Base-by-base conservation (phyloP, 495 filamentous ascomycete genomes). In the Delitschia confertaspora region DNA sequence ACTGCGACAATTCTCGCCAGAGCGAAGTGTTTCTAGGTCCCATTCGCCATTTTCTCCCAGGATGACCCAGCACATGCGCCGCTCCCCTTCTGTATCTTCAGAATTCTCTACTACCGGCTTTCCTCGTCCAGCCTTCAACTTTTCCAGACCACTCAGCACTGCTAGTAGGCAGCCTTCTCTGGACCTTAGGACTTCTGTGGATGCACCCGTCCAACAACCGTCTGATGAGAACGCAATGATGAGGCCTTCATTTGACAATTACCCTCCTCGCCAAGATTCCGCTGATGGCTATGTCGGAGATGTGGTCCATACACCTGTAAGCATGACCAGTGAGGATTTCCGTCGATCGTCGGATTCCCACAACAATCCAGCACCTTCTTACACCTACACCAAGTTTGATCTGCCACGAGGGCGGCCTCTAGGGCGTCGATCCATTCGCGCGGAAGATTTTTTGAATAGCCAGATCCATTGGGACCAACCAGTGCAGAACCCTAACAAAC, bases 81-180 rank as follows among this genome's bases (percentile, higher is more conserved):
- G 86, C 33, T 93, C 88, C 8, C 85, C 86, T 4, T 93, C 87
- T 0, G 65, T 88, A 30, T 80, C 76, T 51, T 95, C 88, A 2
- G 85, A 93, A 38, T 74, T 74, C 23, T 83, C 81, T 0, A 63
- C 67, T 36, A 66, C 64, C n/a, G 76, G 80, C 13, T 68, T 69
- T n/a, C 75, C 80, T 1, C 76, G 82, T 22, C 83, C 85, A 1
- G 72, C 82, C 1, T 89, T 88, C 59, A 98, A 96, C 61, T 96
- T 96, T 62, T 95, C 91, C 2, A 71, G 91, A 5, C 91, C 91
- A 2, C 51, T 91, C 21, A 95, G 91, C 62, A 74, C 86, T 48
- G 78, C 82, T 8, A 55, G 45, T 29, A 48, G 48, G 34, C n/a
- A n/a, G n/a, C 51, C 47, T 22, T 60, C 52, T 22, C 16, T 33